phyloP scores from a whole-genome alignment of 2,329 filamentous ascomycete genomes.

The Torrubiella hemipterigena region DNA sequence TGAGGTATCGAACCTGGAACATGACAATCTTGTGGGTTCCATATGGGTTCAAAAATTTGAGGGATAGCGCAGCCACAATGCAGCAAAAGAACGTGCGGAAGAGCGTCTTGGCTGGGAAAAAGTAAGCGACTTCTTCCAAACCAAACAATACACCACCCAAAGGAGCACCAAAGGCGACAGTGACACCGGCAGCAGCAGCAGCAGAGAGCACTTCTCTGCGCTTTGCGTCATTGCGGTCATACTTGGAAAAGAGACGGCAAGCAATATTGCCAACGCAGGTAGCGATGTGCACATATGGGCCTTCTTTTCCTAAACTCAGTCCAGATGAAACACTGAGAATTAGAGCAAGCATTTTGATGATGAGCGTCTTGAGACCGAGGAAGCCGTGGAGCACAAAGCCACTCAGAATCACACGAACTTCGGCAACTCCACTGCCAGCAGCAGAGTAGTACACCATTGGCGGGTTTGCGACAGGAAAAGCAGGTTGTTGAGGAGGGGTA shows the following conservation, averaged over 20 bases:
- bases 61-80: slow-evolving; percentile 77
- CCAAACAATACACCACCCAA: slow-evolving; percentile 82
- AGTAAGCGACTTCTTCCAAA: slow-evolving; percentile 90
- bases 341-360: slow-evolving; percentile 73
- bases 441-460: slow-evolving; percentile 94
- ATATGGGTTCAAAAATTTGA: slow-evolving; percentile 94
- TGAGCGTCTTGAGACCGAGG: slow-evolving; percentile 73
- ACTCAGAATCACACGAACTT: slow-evolving; percentile 95
- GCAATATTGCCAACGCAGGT: slow-evolving; percentile 92
- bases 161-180: slow-evolving; percentile 88
- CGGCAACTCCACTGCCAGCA: slow-evolving; percentile 89
- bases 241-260: slow-evolving; percentile 88
- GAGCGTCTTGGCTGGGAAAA: slow-evolving; percentile 93
- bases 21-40: slow-evolving; percentile 94
- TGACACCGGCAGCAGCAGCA: slow-evolving; percentile 80
- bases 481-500: slow-evolving; percentile 26
- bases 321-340: slow-evolving; percentile 87
- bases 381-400: slow-evolving; percentile 96
- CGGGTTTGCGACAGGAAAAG: slow-evolving; percentile 27
- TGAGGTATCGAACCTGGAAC: slow-evolving; percentile 83
- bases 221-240: slow-evolving; percentile 88
- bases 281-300: slow-evolving; percentile 94
- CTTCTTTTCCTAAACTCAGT: slow-evolving; percentile 85
- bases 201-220: slow-evolving; percentile 88
- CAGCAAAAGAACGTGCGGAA: slow-evolving; percentile 98